Evolutionary conservation across 108 stramenopile species (phyloP), one percentile per base, ranked within the genome.

Genomic region (Cyclostephanos tholiformis): DNA sequence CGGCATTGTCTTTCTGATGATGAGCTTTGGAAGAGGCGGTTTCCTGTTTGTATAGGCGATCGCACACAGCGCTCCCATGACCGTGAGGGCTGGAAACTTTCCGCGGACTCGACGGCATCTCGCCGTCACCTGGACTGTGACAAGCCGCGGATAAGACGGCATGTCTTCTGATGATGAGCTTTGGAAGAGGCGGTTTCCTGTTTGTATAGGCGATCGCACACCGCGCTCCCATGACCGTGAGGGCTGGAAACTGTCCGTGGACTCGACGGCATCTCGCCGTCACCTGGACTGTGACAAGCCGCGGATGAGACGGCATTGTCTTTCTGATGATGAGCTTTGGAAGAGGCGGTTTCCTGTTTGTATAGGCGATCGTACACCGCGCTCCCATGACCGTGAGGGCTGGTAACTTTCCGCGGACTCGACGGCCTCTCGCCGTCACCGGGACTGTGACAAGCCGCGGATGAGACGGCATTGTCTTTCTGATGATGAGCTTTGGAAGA

Each of bases 21-120:
- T 70, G 69, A 41, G 58, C 69, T 44, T 30, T 70, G 56, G 69
- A 70, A 6, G 46, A 22, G 13, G 69, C 69, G 30, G 69, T 70
- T 7, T 48, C 69, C 11, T 70, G 69, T 27, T 60, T 59, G 58
- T 58, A 60, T 4, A 70, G 69, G 41, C 69, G 69, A 44, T 60
- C 59, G 43, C 17, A 60, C 17, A 59, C 58, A 10, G 29, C 58
- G 17, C 17, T 16, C 14, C 35, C 17, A 20, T 70, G 16, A 14
- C 56, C 52, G 22, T 20, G 27, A 29, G 53, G 59, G 30, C 30
- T 35, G 30, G 22, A 0, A n/a, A 36, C 23, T 57, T 44, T 57
- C 46, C 19, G 23, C 27, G 69, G 58, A 39, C 69, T 70, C 17
- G 38, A 22, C 38, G 16, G n/a, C 16, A 11, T 26, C 26, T 20